A percentile compares a stretch with the other conserved stretches of the same genome.
phyloP scores from a whole-genome alignment of 371 early-diverging fungal species.

The Smittium culicis region DNA sequence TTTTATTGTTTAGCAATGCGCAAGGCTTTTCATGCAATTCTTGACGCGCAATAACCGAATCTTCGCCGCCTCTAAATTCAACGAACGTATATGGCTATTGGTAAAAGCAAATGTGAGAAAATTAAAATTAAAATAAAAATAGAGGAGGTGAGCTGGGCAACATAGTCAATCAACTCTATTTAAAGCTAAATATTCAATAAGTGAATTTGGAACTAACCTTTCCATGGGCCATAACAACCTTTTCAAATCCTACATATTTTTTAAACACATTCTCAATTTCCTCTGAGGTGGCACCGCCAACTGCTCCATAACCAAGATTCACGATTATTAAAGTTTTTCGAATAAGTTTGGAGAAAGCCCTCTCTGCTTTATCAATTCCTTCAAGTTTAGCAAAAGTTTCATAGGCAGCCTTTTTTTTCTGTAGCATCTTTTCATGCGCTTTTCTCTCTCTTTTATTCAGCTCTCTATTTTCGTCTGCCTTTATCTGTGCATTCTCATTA shows the following conservation, averaged over 20 bases:
- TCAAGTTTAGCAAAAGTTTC: conserved; percentile 17
- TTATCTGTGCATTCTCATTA: too few relatives aligned
- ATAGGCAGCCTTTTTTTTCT: conserved; percentile 14
- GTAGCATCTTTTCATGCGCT: background rate
- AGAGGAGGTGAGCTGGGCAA: too few relatives aligned
- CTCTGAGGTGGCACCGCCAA: conserved; percentile 15
- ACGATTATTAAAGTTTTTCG: conserved; percentile 20
- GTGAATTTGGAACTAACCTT: conserved; percentile 13
- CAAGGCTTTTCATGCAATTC: conserved; percentile 17
- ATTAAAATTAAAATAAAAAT: too few relatives aligned
- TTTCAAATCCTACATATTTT: conserved; percentile 17
- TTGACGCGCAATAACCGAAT: conserved; percentile 14
- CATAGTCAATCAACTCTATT: background rate
- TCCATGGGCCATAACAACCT: conserved; percentile 15
- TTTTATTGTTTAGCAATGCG: conserved; percentile 12
- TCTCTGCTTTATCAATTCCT: background rate
- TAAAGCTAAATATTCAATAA: background rate
- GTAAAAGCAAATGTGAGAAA: background rate
- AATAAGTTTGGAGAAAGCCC: conserved; percentile 14
- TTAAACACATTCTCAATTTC: conserved; percentile 16
- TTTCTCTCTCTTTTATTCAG: conserved; percentile 5
- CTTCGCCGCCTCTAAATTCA: conserved; percentile 14
- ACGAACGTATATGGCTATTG: conserved; percentile 23
- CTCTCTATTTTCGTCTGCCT: too few relatives aligned
- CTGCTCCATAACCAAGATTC: conserved; percentile 20